Conservation (phyloP, 257 asterid species). For the Eustoma russellianum region DNA sequence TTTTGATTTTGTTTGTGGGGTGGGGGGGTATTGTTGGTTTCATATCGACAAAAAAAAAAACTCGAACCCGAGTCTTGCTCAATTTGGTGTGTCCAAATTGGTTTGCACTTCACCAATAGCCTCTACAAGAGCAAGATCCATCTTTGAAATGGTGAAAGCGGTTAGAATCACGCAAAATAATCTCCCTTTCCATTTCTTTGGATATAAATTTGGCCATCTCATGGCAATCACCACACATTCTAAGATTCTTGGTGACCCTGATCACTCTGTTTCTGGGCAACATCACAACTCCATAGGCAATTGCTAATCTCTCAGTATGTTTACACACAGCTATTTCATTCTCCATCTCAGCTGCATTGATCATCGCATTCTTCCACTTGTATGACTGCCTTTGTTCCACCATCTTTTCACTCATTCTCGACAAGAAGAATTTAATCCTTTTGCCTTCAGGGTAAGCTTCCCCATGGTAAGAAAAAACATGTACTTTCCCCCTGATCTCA, state of each 20-base stretch:
- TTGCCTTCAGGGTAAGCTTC: constrained; percentile 8
- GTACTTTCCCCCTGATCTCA: constrained; percentile 18
- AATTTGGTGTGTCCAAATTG: background rate
- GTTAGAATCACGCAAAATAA: constrained; percentile 21
- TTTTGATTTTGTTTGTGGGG: too few relatives aligned
- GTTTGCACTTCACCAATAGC: constrained; percentile 8
- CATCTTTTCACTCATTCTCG: constrained; percentile 10
- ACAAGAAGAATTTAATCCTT: constrained; percentile 6
- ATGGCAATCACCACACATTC: constrained; percentile 17
- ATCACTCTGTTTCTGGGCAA: constrained; percentile 7
- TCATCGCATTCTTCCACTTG: constrained; percentile 9
- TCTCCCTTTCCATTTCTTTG: constrained; percentile 9
- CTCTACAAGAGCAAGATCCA: constrained; percentile 23
- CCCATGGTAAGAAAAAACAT: constrained; percentile 7
- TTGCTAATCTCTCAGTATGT: constrained; percentile 23
- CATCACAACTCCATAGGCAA: constrained; percentile 21
- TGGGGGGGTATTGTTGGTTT: too few relatives aligned
- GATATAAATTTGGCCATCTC: constrained; percentile 19
- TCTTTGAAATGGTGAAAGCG: constrained; percentile 24
- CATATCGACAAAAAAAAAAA: too few relatives aligned
- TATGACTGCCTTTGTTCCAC: constrained; percentile 9
- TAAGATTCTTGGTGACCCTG: constrained; percentile 17
- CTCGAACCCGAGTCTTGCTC: too few relatives aligned
- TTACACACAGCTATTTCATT: constrained; percentile 10
- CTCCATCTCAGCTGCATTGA: constrained; percentile 9